These are phyloP conservation scores for Plasmodium knowlesi DNA, from an alignment of 169 alveolate genomes.

Conservation along the genomic window DNA sequence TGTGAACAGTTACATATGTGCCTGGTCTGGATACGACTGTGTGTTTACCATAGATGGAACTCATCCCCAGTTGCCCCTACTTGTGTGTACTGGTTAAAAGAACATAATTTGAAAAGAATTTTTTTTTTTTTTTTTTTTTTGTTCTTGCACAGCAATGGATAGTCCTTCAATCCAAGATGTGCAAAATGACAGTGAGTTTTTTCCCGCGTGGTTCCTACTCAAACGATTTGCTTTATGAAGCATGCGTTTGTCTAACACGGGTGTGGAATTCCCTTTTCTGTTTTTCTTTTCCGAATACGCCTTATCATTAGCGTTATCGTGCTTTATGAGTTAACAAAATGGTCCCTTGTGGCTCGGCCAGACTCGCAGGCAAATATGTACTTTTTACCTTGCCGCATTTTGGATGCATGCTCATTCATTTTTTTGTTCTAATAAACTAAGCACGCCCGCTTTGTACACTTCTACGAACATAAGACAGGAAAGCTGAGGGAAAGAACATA, in stretches of 20 bases:
- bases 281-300: neutral
- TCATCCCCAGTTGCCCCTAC: neutral
- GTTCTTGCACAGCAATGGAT: neutral
- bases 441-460: neutral
- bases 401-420: neutral
- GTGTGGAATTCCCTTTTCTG: neutral
- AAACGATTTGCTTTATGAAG: neutral
- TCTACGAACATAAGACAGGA: neutral
- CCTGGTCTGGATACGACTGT: neutral
- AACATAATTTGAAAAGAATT: neutral
- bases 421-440: neutral
- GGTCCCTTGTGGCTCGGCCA: neutral
- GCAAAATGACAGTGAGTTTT: neutral
- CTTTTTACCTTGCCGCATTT: neutral
- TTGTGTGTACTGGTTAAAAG: neutral
- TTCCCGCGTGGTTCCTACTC: neutral
- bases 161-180: neutral
- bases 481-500: neutral
- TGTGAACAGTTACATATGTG: neutral
- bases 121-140: neutral
- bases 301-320: neutral
- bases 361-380: neutral
- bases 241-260: neutral
- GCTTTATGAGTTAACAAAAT: neutral
- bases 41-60: neutral